A percentile compares a stretch with the other conserved stretches of the same genome.
Conservation (phyloP, 495 filamentous ascomycete genomes). For the Podospora appendiculata region DNA sequence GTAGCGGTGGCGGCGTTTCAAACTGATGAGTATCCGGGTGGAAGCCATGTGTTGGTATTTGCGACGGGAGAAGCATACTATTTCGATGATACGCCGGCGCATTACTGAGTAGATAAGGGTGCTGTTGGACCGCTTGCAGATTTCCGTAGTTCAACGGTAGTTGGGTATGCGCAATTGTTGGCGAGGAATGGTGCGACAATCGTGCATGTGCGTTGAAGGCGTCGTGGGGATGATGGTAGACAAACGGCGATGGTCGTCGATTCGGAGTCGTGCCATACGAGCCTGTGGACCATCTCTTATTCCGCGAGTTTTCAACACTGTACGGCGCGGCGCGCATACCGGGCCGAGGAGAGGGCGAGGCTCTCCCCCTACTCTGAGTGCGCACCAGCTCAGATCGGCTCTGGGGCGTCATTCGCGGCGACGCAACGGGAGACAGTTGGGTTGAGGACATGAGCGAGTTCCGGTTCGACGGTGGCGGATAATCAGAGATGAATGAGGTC, state of each 20-base stretch:
- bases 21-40: conserved; percentile 41
- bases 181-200: conserved; percentile 45
- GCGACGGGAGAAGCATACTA: conserved; percentile 39
- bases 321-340: conserved; percentile 58
- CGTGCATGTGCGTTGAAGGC: conserved; percentile 34
- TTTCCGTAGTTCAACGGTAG: conserved; percentile 46
- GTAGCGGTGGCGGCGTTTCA: conserved; percentile 45
- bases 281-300: conserved; percentile 67
- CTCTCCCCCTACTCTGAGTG: conserved; percentile 51
- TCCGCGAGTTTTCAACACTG: conserved; percentile 49
- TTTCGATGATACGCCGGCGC: conserved; percentile 34
- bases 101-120: conserved; percentile 44
- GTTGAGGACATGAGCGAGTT: conserved; percentile 53
- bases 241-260: conserved; percentile 47
- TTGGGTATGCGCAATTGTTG: conserved; percentile 44
- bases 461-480: conserved; percentile 47
- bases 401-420: conserved; percentile 51
- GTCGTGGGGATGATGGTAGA: conserved; percentile 45
- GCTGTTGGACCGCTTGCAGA: conserved; percentile 44
- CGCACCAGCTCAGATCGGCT: conserved; percentile 47
- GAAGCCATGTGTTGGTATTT: conserved; percentile 39
- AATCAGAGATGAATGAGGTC: conserved; percentile 48
- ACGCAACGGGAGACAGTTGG: conserved; percentile 50
- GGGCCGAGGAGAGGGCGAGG: conserved; percentile 58
- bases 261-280: conserved; percentile 48